Base-by-base conservation (phyloP, 2,329 filamentous ascomycete species). In the Phaeomoniella chlamydospora region DNA sequence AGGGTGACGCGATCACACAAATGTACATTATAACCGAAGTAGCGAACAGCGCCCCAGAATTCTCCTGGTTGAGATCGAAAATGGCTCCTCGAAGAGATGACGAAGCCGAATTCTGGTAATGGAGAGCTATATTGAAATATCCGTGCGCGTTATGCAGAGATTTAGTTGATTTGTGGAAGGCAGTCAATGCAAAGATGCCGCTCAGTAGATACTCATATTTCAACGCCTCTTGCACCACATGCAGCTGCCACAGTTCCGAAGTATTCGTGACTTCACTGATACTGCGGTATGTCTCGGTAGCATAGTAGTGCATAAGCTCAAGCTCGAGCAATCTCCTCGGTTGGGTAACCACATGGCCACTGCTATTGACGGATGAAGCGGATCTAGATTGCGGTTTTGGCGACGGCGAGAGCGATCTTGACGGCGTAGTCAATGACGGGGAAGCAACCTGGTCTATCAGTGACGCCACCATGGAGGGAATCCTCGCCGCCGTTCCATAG, bases 301-400 rank as follows among this genome's bases (percentile, higher is more conserved):
- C 59, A 56, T 62, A 71, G 17, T 61, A 61, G 41, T 70, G 65
- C 62, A 70, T 67, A 31, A 71, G 46, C 39, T 69, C 65, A 5
- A 71, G 53, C 38, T 68, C 65, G 15, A 62, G 46, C 12, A 53
- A 43, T 17, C 53, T 46, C 0, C n/a, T n/a, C 17, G n/a, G 45
- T 29, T 4, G 31, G 18, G n/a, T 18, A 13, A 15, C 15, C 29
- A 36, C 31, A 18, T 38, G 29, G 29, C 15, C 19, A 30, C 30
- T n/a, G 13, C 18, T 9, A 29, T 32, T 6, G 18, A n/a, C n/a
- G n/a, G n/a, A n/a, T n/a, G n/a, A n/a, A n/a, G n/a, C n/a, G n/a
- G n/a, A n/a, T n/a, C n/a, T n/a, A n/a, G n/a, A n/a, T n/a, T n/a
- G n/a, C n/a, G n/a, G n/a, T n/a, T n/a, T n/a, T n/a, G n/a, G n/a